Conservation (phyloP, 23 red algal species). For the Gracilaria gracilis region DNA sequence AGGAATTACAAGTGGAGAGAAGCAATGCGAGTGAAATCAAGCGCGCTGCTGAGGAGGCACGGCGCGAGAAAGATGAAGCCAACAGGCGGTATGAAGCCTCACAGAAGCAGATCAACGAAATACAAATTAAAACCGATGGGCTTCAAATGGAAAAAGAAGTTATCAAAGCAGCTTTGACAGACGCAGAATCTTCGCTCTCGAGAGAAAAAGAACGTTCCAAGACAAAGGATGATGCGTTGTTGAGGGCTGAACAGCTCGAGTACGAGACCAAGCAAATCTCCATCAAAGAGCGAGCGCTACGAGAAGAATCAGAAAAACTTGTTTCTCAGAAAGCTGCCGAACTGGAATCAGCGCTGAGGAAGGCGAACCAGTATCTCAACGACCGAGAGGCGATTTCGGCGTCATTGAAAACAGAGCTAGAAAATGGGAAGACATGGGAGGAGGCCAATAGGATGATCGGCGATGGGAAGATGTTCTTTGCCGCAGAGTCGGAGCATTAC, state of each 20-base stretch:
- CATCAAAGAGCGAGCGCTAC: not conserved
- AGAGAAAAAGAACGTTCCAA: slow-evolving; percentile 15
- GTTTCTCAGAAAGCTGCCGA: slow-evolving; percentile 30
- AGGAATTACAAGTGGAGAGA: not conserved
- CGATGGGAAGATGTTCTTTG: slow-evolving; percentile 16
- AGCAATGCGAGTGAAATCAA: slow-evolving; percentile 8
- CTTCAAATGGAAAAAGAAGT: slow-evolving; percentile 44
- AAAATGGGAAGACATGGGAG: slow-evolving; percentile 13
- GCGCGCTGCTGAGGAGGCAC: not conserved
- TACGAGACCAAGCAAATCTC: not conserved
- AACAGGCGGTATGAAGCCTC: slow-evolving; percentile 21
- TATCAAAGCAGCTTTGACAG: slow-evolving; percentile 26
- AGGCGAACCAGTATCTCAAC: slow-evolving; percentile 21
- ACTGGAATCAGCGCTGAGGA: slow-evolving; percentile 4
- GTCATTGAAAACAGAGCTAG: not conserved
- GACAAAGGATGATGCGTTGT: slow-evolving; percentile 19
- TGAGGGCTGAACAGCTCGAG: slow-evolving; percentile 21
- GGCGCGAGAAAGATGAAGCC: slow-evolving; percentile 18
- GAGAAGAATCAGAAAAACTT: slow-evolving; percentile 7
- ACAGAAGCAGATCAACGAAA: slow-evolving; percentile 23
- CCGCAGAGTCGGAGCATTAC: not conserved
- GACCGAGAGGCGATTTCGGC: slow-evolving; percentile 5
- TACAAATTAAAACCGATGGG: slow-evolving; percentile 19
- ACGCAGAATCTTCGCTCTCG: not conserved
- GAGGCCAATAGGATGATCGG: not conserved